Conservation (phyloP, 345 rosid genomes). For the Camelina hispida region DNA sequence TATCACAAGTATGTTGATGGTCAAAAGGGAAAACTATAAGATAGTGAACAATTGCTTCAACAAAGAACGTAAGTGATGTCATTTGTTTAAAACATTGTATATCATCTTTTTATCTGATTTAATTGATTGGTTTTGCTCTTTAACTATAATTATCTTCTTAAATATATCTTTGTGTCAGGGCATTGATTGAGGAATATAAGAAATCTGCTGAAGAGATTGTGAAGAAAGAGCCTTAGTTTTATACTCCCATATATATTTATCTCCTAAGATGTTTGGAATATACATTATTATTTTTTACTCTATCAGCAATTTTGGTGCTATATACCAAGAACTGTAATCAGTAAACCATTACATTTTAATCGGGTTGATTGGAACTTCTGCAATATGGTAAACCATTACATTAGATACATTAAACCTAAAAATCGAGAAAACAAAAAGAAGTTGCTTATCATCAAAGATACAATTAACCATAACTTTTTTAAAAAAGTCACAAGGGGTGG, state of each 20-base stretch:
- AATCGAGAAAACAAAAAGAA: no score
- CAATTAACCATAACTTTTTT: no score
- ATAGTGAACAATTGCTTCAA: conserved; percentile 67
- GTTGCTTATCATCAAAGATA: no score
- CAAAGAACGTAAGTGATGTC: conserved; percentile 60
- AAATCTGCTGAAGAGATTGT: conserved; percentile 61
- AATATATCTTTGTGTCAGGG: conserved; percentile 56
- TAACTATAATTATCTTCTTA: not conserved
- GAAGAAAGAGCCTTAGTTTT: conserved; percentile 22
- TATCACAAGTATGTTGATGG: conserved; percentile 54
- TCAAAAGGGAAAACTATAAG: conserved; percentile 77
- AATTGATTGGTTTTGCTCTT: conserved; percentile 9
- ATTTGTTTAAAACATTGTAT: not conserved
- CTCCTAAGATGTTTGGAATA: not conserved
- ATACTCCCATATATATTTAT: no score
- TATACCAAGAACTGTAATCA: no score
- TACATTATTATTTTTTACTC: not conserved
- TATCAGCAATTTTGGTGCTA: not conserved
- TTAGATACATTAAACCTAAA: no score
- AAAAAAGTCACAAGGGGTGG: no score
- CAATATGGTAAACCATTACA: no score
- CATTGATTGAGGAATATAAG: conserved; percentile 61
- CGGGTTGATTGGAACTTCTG: no score
- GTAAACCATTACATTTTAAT: no score
- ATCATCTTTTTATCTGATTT: conserved; percentile 1